Conservation (phyloP, 225 moss, liverwort and hornwort genomes). For the Lunularia cruciata region DNA sequence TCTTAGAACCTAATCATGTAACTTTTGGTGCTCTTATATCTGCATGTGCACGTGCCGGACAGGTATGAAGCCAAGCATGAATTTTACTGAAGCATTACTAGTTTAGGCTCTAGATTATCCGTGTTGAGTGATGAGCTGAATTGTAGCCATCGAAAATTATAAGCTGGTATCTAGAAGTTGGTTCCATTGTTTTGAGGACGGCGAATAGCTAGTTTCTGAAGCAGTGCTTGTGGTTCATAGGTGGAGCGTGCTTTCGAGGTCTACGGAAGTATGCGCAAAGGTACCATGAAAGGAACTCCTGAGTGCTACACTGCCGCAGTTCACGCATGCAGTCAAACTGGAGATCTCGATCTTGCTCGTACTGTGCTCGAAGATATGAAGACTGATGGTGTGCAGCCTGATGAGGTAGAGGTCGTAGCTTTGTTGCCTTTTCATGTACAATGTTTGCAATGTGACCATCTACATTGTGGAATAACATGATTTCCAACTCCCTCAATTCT, state of each 20-base stretch:
- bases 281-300: conserved; percentile 61
- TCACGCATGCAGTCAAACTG: conserved; percentile 86
- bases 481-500: too few species aligned
- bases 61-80: conserved; percentile 50
- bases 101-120: too few species aligned
- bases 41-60: conserved; percentile 80
- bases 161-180: too few species aligned
- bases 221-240: conserved; percentile 34
- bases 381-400: conserved; percentile 74
- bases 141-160: too few species aligned
- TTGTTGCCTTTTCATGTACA: not conserved
- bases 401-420: conserved; percentile 54
- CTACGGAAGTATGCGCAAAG: conserved; percentile 63
- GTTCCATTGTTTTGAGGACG: not conserved
- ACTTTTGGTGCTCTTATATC: conserved; percentile 85
- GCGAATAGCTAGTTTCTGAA: not conserved
- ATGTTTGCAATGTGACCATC: too few species aligned
- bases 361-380: conserved; percentile 69
- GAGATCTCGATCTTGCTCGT: conserved; percentile 65
- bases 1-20: conserved; percentile 76
- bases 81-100: not conserved
- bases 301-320: conserved; percentile 93
- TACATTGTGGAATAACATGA: too few species aligned
- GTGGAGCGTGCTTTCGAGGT: conserved; percentile 85
- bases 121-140: too few species aligned